Percentiles rank a stretch among this genome's conserved stretches.
These are phyloP conservation scores for Lachancea dasiensis DNA, from an alignment of 805 yeast genomes.

Conservation along the genomic window DNA sequence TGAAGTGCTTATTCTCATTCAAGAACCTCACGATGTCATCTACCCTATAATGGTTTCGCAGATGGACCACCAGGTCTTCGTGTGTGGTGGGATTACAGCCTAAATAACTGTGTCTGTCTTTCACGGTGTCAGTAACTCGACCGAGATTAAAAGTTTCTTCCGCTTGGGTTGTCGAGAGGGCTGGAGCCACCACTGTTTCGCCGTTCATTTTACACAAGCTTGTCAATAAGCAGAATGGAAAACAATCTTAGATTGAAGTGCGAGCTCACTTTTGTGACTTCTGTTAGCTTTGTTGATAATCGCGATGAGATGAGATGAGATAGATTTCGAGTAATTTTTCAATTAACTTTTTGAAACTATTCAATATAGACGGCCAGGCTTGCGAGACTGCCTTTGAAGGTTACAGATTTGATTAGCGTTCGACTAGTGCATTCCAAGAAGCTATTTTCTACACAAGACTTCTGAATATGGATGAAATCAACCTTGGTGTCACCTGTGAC, in stretches of 20 bases:
- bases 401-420: no score
- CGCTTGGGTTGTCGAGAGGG: conserved; percentile 68
- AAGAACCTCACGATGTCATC: conserved; percentile 42
- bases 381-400: no score
- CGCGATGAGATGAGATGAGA: conserved; percentile 8
- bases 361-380: no score
- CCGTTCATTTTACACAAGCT: conserved; percentile 7
- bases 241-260: no score
- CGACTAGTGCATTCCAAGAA: background rate
- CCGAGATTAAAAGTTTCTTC: conserved; percentile 49
- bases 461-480: conserved; percentile 11
- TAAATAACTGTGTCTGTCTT: conserved; percentile 27
- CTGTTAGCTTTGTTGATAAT: background rate
- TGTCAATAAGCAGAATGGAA: no score
- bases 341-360: background rate
- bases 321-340: conserved; percentile 4
- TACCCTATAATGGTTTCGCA: conserved; percentile 52
- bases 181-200: conserved; percentile 49
- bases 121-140: conserved; percentile 30
- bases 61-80: conserved; percentile 26
- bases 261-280: background rate
- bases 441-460: background rate
- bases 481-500: conserved; percentile 75
- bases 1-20: conserved; percentile 33
- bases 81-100: conserved; percentile 21